phyloP scores from a whole-genome alignment of 202 grass and related monocot species.

The Panicum hallii region DNA sequence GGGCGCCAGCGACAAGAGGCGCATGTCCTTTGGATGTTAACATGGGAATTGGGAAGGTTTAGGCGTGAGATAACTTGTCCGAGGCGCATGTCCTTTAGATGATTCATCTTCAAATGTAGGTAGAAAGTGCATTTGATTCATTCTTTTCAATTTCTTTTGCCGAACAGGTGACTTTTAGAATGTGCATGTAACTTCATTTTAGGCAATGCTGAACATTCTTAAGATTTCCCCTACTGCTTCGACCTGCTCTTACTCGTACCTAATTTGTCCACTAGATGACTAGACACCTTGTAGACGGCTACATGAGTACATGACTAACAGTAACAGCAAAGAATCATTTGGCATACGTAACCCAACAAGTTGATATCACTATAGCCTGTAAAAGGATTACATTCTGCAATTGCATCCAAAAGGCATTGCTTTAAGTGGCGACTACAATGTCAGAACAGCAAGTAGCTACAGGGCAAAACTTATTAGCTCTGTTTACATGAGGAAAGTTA shows the following conservation, averaged over 20 bases:
- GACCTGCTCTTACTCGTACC: not conserved
- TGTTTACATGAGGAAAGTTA: constrained; percentile 39
- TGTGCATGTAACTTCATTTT: not conserved
- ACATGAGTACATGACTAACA: not conserved
- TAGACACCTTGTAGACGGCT: not conserved
- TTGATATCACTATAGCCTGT: not conserved
- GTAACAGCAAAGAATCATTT: not conserved
- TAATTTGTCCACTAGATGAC: not conserved
- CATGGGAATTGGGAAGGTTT: not conserved
- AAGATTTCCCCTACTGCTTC: not conserved
- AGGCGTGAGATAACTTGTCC: not conserved
- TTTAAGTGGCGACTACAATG: constrained; percentile 7
- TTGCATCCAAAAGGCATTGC: constrained; percentile 10
- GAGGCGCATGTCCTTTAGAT: not conserved
- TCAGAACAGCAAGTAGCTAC: constrained; percentile 37
- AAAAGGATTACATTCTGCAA: not conserved
- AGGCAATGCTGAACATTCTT: not conserved
- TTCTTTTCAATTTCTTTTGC: not conserved
- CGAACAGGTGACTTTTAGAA: not conserved
- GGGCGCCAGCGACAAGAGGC: constrained; percentile 28
- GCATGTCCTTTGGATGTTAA: constrained; percentile 48
- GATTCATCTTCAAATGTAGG: not conserved
- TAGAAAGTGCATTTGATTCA: not conserved
- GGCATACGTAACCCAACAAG: not conserved
- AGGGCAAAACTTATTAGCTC: constrained; percentile 54